phyloP scores from a whole-genome alignment of 805 yeast species.

The Cyberlindnera nakhonratchasimensis region DNA sequence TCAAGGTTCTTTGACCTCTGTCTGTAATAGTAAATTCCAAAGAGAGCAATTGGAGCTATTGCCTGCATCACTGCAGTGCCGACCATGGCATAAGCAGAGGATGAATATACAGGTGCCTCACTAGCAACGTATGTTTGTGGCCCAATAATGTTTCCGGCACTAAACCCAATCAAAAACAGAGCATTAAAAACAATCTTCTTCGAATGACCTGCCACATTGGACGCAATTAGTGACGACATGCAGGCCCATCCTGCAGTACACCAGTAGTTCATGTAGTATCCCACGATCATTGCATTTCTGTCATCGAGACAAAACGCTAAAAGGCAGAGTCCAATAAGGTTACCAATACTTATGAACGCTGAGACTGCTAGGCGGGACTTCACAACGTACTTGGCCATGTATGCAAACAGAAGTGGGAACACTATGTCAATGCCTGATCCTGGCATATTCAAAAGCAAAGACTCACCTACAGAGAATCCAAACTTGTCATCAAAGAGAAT shows the following conservation, averaged over 20 bases:
- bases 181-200: slow-evolving; percentile 61
- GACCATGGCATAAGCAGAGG: slow-evolving; percentile 21
- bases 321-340: slow-evolving; percentile 31
- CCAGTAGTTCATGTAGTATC: slow-evolving; percentile 31
- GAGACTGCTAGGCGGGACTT: slow-evolving; percentile 24
- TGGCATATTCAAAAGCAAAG: slow-evolving; percentile 31
- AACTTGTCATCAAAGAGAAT: slow-evolving; percentile 14
- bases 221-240: slow-evolving; percentile 32
- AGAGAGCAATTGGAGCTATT: slow-evolving; percentile 6
- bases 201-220: slow-evolving; percentile 67
- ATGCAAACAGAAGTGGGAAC: slow-evolving; percentile 16
- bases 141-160: slow-evolving; percentile 66
- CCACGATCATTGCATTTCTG: slow-evolving; percentile 25
- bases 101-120: slow-evolving; percentile 55
- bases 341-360: slow-evolving; percentile 18
- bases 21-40: slow-evolving; percentile 3
- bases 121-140: slow-evolving; percentile 63
- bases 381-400: slow-evolving; percentile 20
- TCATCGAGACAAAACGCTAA: slow-evolving; percentile 33
- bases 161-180: slow-evolving; percentile 56
- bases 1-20: slow-evolving; percentile 29
- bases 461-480: slow-evolving; percentile 10
- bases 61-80: slow-evolving; percentile 9
- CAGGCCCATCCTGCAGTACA: slow-evolving; percentile 35
- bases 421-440: slow-evolving; percentile 29